Conservation (phyloP, 2,329 filamentous ascomycete genomes). For the Microdochium bolleyi region DNA sequence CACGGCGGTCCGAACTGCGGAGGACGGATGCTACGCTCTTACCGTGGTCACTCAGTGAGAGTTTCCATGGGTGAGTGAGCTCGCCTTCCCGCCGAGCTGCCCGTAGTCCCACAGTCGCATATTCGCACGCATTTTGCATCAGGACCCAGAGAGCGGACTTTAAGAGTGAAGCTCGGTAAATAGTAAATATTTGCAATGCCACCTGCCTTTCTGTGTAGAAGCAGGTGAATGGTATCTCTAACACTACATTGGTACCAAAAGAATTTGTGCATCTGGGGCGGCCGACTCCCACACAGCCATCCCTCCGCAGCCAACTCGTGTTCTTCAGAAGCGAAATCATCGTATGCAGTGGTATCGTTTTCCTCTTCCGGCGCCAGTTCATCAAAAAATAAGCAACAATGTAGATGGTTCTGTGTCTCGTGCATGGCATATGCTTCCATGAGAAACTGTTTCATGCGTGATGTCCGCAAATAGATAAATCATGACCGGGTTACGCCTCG, state of each 20-base stretch:
- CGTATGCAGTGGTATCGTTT: neutral
- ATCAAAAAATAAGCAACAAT: neutral
- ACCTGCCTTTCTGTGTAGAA: neutral
- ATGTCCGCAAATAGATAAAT: neutral
- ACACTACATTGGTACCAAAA: neutral
- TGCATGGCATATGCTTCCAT: neutral
- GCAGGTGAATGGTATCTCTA: conserved; percentile 1
- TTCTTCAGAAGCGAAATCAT: neutral
- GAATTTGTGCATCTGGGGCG: neutral
- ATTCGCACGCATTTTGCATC: no score
- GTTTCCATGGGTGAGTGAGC: no score
- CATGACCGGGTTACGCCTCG: neutral
- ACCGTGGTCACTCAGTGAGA: no score
- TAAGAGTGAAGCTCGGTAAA: neutral
- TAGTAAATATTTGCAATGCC: neutral
- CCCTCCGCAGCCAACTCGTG: neutral
- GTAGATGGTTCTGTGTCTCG: neutral
- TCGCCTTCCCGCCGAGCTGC: no score
- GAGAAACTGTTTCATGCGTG: neutral
- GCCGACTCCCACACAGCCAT: neutral
- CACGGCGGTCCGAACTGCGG: no score
- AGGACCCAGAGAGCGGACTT: no score
- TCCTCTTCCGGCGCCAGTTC: neutral
- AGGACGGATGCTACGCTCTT: no score
- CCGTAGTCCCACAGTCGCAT: no score